Evolutionary conservation across 2,329 filamentous ascomycete species (phyloP), one percentile per base, ranked within the genome.

Genomic region (Cercospora sp.): DNA sequence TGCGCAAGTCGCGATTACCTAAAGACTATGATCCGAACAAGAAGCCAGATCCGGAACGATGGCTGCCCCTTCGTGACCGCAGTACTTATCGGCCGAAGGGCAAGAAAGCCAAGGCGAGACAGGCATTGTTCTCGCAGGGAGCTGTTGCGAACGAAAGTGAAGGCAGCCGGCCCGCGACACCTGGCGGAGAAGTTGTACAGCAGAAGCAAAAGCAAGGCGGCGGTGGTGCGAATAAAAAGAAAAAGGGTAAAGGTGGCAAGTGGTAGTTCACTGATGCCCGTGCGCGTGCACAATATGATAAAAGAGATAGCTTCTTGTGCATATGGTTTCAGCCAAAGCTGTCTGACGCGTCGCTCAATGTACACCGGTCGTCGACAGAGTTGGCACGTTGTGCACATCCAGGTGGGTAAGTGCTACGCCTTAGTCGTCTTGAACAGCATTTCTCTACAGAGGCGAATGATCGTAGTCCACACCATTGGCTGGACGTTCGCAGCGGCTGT

Each of bases 21-120:
- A 92, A 92, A 80, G 86, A 89, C 75, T 92, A 88, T 75, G 91
- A 93, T 68, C 87, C 91, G 63, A 88, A 86, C 73, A 96, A 93
- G 84, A 89, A 89, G 72, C 87, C 92, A 36, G 95, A 99, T 79
- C 90, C 93, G 0, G 95, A 99, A 81, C 86, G 95, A 70, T 99
- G 95, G 95, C 81, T 99, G 68, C 94, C 95, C 12, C 84, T 98
- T 75, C 89, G 91, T 63, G 95, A 99, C 78, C 87, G 95, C 66
- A 95, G 91, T 74, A 91, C 89, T 48, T 99, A 97, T 80, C 85
- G 91, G 59, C 93, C 94, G 7, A 97, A 95, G 83, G 93, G 93
- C 5, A 93, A 91, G 83, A 97, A 85, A 92, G 92, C 65, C 90
- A 93, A 85, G 91, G 90, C 81, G 75, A 78, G 71, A 80, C 81